Evolutionary conservation across 2,329 filamentous ascomycete genomes (phyloP), one percentile per base, ranked within the genome.

Genomic region (Diaporthe nobilis): DNA sequence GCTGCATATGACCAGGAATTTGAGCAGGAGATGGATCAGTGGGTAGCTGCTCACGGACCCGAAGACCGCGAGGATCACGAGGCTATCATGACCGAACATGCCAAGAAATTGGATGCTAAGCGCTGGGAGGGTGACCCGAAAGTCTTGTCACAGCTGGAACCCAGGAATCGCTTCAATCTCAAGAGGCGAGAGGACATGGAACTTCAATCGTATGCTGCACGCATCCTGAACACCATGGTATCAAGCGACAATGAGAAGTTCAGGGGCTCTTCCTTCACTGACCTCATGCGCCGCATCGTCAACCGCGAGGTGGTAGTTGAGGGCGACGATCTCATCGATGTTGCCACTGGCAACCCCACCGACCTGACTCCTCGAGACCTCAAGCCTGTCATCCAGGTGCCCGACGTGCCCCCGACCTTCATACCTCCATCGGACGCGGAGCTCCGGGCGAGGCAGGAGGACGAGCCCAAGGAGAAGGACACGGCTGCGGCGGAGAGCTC

Each of bases 201-300:
- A 60, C 88, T 97, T 39, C 92, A 94, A 28, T 87, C 88, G 55
- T 95, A 94, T 1, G 95, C 95, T 7, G 92, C 90, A 22, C 88
- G 93, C 75, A 87, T 97, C 5, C 86, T 97, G 7, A 88, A 93
- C 72, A 92, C 91, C 51, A 90, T 97, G 17, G 88, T 90, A 28
- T 87, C 92, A 79, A 92, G 96, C 79, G 89, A 91, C 75, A 92
- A 90, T 73, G 86, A 91, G 63, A 96, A 96, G 81, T 97, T 97
- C 83, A 91, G 92, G 79, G 91, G 95, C 81, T 96, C 94, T 78
- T 90, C 90, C 75, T 97, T 97, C 81, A 85, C 96, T 0, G 88
- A 90, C 5, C 86, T 97, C 61, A 97, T 97, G 94, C 90, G 93
- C 39, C 90, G 91, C 76, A 90, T 97, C 73, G 90, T 93, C 71